Base-by-base conservation (phyloP, 73 alveolate species). In the Stentor coeruleus region DNA sequence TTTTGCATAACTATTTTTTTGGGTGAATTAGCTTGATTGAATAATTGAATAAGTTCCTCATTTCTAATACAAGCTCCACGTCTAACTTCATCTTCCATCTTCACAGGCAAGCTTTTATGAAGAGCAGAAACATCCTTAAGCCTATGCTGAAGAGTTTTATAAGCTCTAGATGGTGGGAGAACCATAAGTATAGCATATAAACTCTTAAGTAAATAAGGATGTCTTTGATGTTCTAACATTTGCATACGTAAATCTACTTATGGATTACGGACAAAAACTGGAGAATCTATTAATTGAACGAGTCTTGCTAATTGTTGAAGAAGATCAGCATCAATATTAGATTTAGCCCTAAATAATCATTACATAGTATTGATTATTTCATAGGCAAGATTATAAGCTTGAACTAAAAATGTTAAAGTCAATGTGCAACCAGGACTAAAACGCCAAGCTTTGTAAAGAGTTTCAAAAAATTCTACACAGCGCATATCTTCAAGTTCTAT, bases 81-180 rank as follows among this genome's bases (percentile, higher is more conserved):
- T 49, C 20, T 20, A 49, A 33, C 2, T 66, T 66, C 37, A 20
- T 66, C 79, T 57, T 57, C 73, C n/a, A 20, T 31, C 2, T 66
- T 20, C 42, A 20, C 49, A 1, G 79, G 79, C 1, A 20, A 66
- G 2, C 15, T 26, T 33, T 31, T 66, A 66, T 66, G 79, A 0
- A 66, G 39, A 31, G 79, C 36, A 66, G 40, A 20, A 66, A 66
- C 33, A 66, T 66, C 79, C 79, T 66, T 31, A 28, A 66, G 33
- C 33, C 79, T 20, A 31, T 26, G 79, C 39, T 66, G 79, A 14
- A 66, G 33, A 66, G 79, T 66, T 2, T 66, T 20, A 66, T 66
- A 66, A 20, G 79, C 79, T 33, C 79, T 66, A 20, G 42, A 66
- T 26, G 79, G 79, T 26, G 79, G 79, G 26, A 66, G 37, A 66